Evolutionary conservation across 495 filamentous ascomycete species (phyloP).

Genomic region (Penicillium goetzii): DNA sequence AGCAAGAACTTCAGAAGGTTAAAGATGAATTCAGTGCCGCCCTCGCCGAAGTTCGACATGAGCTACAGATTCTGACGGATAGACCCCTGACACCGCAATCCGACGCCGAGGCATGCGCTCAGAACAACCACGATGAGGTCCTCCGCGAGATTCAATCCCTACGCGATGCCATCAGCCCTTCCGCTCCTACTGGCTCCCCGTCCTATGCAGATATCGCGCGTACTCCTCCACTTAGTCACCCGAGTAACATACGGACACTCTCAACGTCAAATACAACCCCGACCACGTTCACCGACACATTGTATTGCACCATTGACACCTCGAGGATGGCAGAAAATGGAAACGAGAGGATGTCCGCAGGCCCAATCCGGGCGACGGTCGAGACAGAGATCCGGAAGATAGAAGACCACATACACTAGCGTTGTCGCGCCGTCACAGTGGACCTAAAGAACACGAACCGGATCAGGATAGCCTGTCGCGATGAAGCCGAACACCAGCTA

Average conservation of each 20-base stretch:
- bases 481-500: no score
- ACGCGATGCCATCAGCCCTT: constrained; percentile 21
- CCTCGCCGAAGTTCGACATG: constrained; percentile 23
- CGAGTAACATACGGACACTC: constrained; percentile 26
- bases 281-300: constrained; percentile 26
- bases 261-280: constrained; percentile 15
- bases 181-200: constrained; percentile 4
- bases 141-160: constrained; percentile 29
- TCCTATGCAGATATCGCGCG: constrained; percentile 26
- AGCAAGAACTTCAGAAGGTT: no score
- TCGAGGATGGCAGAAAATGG: no score
- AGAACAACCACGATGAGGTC: constrained; percentile 22
- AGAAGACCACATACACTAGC: no score
- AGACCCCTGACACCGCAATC: constrained; percentile 15
- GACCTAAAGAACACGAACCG: no score
- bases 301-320: no score
- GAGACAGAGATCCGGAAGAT: no score
- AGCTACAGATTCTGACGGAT: constrained; percentile 17
- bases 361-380: no score
- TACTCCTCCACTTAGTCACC: constrained; percentile 27
- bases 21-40: no score
- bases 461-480: no score
- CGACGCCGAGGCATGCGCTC: constrained; percentile 16
- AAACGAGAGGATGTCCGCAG: no score
- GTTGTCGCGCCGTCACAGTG: no score